Conservation (phyloP, 2,329 filamentous ascomycete genomes). For the Talaromyces funiculosus region DNA sequence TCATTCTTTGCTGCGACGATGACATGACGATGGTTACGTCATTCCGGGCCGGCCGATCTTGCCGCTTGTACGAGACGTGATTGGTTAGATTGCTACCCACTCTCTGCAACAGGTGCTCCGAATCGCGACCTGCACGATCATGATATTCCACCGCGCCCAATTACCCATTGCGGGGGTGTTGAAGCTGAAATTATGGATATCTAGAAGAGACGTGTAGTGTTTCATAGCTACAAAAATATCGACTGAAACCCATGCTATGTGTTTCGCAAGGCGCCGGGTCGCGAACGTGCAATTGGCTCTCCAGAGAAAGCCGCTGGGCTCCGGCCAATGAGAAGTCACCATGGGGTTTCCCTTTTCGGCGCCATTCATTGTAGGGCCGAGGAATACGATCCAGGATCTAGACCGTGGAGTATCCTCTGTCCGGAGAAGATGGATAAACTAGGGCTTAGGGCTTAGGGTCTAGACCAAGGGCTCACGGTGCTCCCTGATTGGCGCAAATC, state of each 20-base stretch:
- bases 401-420: not conserved
- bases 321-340: not conserved
- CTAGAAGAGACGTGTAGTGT: not conserved
- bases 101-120: not conserved
- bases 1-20: not conserved
- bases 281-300: not conserved
- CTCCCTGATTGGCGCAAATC: not conserved
- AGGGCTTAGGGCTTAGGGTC: not conserved
- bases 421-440: not conserved
- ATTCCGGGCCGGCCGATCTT: not conserved
- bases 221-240: not conserved
- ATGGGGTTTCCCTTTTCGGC: not conserved
- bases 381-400: not conserved
- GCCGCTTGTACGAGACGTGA: not conserved
- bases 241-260: not conserved
- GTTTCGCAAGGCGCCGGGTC: not conserved
- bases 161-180: not conserved
- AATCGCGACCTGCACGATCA: not conserved
- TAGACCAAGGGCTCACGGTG: not conserved
- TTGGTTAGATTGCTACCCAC: not conserved
- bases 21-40: constrained; percentile 6
- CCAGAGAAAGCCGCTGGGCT: not conserved
- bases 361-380: not conserved
- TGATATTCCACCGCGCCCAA: not conserved
- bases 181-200: not conserved